Evolutionary conservation across 2,329 filamentous ascomycete genomes (phyloP), one percentile per base, ranked within the genome.

Genomic region (Chrysoporthe austroafricana): DNA sequence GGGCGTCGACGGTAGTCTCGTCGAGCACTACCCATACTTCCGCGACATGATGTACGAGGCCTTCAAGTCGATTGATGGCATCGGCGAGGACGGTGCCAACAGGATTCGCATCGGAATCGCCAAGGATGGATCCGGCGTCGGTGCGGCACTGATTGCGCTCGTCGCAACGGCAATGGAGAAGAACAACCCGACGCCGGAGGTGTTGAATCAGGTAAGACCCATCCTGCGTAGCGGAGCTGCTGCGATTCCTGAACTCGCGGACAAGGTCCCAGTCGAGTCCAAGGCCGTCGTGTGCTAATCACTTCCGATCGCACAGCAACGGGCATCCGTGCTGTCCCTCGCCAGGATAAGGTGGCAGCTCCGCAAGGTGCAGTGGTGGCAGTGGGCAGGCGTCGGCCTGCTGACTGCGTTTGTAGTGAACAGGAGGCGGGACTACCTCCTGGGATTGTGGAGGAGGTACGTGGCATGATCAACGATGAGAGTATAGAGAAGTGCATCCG

Each of bases 1-100:
- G 73, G 96, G 96, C 74, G 95, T 98, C 1, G 96, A 99, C 76
- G 96, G 96, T 72, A 94, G 91, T 76, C 83, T 99, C 64, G 94
- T 98, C 2, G 96, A 98, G 79, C 96, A 97, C 81, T 98, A 98
- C 79, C 96, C 96, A 9, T 90, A 90, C 75, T 99, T 97, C 81
- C 90, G 96, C 72, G 90, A 91, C 66, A 91, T 96, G 83, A 91
- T 98, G 70, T 88, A 94, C 70, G 92, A 97, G 76, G 92, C 92
- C 7, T 84, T 98, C 68, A 83, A 89, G 62, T 88, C 88, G 66
- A 88, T 97, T 64, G 86, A 93, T 18, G 88, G 91, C 70, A 91
- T 98, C 73, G 95, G 95, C 4, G 81, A 84, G 58, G 83, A 86
- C 67, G 94, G 94, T 13, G 94, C 96, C 72, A 91, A 92, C 81